Evolutionary conservation across 2,329 filamentous ascomycete species (phyloP), one percentile per base, ranked within the genome.

Genomic region (Pseudocercospora pini-densiflorae): DNA sequence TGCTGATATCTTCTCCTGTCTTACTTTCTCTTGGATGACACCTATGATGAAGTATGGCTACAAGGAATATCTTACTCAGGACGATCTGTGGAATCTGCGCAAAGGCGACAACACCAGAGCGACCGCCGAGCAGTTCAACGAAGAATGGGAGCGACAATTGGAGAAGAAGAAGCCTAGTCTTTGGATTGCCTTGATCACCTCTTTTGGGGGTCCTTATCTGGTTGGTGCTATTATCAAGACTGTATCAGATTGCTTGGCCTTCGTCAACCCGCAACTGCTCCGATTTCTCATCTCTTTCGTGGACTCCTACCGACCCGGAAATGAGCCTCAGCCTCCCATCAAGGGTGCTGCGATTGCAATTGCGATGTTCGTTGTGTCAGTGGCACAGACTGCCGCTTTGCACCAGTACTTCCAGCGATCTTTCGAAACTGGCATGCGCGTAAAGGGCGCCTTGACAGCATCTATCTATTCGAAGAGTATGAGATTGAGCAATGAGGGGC

Each of bases 21-120:
- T 99, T 54, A 97, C 94, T 0, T 99, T 99, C 79, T 90, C 91
- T 62, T 99, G 95, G 95, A 97, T 99, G 94, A 98, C 95, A 0
- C 94, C 95, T 0, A 83, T 99, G 87, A 99, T 99, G 95, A 93
- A 89, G 76, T 90, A 90, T 76, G 95, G 95, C 0, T 98, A 99
- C 83, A 92, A 91, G 76, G 88, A 94, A 66, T 99, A 89, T 78
- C 84, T 99, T 68, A 97, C 93, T 1, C 93, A 98, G 78, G 92
- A 97, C 70, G 94, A 99, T 78, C 85, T 99, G 24, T 99, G 96
- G 96, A 94, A 93, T 67, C 83, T 99, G 65, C 88, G 93, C 47
- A 90, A 89, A 75, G 83, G 86, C 66, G 94, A 98, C 77, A 90
- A 90, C 36, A 97, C 94, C 10, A 88, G 88, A 71, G 83, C 85